phyloP scores from a whole-genome alignment of 768 basidiomycete species.

The Termitomyces sp. region DNA sequence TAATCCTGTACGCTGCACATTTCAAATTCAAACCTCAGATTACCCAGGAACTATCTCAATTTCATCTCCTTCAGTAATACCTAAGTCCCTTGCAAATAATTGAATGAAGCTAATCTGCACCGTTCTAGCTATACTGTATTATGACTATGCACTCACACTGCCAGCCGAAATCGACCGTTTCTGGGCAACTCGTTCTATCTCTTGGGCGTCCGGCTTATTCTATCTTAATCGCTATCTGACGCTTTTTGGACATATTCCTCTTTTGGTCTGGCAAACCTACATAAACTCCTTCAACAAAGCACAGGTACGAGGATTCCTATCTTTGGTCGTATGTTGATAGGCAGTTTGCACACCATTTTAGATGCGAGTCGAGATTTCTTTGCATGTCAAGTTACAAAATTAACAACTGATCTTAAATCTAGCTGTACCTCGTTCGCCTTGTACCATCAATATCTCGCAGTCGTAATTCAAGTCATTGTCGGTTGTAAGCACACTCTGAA shows the following conservation, averaged over 20 bases:
- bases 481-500: conserved; percentile 18
- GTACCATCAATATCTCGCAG: conserved; percentile 26
- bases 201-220: conserved; percentile 32
- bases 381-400: background rate
- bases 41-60: conserved; percentile 6
- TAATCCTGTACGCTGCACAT: background rate
- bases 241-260: conserved; percentile 31
- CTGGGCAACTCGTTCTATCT: conserved; percentile 30
- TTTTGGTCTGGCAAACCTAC: conserved; percentile 25
- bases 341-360: background rate
- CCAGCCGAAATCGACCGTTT: conserved; percentile 35
- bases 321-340: background rate
- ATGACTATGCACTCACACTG: conserved; percentile 47
- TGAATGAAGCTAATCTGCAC: conserved; percentile 2
- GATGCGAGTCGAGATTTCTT: conserved; percentile 1
- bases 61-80: conserved; percentile 13
- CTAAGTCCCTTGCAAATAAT: background rate
- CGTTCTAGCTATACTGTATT: conserved; percentile 33
- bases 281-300: conserved; percentile 19
- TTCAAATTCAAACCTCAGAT: conserved; percentile 6
- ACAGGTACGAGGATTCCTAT: conserved; percentile 15
- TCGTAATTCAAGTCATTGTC: conserved; percentile 31
- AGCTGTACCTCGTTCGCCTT: conserved; percentile 20
- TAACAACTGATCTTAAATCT: background rate
- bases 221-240: conserved; percentile 39